Evolutionary conservation across 2,329 filamentous ascomycete species (phyloP).

Genomic region (Verruconis gallopava): DNA sequence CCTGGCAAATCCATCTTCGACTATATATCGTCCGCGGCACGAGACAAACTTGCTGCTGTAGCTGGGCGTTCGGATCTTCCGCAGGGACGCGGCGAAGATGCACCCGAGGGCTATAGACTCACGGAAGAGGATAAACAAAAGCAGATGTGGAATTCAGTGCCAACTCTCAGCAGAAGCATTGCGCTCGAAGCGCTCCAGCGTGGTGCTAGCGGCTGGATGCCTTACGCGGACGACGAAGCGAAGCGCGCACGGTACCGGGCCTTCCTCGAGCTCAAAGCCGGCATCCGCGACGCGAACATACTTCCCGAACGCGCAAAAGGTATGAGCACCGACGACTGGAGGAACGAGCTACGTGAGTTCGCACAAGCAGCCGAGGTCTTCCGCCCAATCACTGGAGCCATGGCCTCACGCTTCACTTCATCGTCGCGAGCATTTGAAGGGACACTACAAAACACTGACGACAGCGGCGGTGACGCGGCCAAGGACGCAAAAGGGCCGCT

Average conservation of each 20-base stretch:
- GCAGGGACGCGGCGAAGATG: constrained; percentile 58
- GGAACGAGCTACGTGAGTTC: constrained; percentile 70
- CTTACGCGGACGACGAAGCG: constrained; percentile 68
- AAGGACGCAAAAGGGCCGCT: constrained; percentile 12
- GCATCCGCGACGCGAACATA: constrained; percentile 34
- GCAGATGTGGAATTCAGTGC: constrained; percentile 37
- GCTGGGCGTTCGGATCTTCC: constrained; percentile 70
- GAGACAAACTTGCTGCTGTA: constrained; percentile 61
- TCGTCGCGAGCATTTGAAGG: constrained; percentile 32
- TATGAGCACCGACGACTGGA: constrained; percentile 57
- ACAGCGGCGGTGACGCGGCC: too few species aligned
- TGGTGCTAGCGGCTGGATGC: constrained; percentile 53
- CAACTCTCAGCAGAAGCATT: constrained; percentile 26
- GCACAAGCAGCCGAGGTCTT: constrained; percentile 64
- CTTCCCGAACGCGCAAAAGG: constrained; percentile 43
- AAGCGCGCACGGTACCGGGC: constrained; percentile 71
- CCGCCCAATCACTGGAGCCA: constrained; percentile 79
- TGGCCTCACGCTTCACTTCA: constrained; percentile 87
- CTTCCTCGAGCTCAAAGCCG: constrained; percentile 69
- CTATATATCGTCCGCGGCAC: constrained; percentile 65
- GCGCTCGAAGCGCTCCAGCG: constrained; percentile 35
- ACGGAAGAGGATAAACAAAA: constrained; percentile 51
- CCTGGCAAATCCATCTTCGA: constrained; percentile 95
- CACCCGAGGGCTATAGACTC: constrained; percentile 49
- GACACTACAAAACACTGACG: constrained; percentile 19